Conservation (phyloP, 176 grass and related monocot species). For the Thalia dealbata region DNA sequence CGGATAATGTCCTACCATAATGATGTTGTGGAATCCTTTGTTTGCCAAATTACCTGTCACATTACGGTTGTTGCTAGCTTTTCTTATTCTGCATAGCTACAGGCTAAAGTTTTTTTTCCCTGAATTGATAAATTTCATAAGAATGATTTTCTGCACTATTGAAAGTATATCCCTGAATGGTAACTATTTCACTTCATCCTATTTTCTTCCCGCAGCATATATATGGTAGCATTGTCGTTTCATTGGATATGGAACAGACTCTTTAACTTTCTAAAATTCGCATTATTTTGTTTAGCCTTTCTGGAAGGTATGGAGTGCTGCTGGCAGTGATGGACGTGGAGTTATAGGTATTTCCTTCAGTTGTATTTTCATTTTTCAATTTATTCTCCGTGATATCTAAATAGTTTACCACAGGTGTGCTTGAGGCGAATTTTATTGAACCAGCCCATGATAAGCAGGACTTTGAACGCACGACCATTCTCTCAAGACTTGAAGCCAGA, state of each 20-base stretch:
- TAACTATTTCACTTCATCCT: not conserved
- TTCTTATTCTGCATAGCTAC: not conserved
- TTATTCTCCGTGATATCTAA: not conserved
- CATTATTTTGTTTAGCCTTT: constrained; percentile 59
- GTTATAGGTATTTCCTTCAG: constrained; percentile 63
- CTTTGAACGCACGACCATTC: constrained; percentile 93
- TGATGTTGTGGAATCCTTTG: too few relatives aligned
- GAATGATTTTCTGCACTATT: not conserved
- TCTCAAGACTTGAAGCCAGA: constrained; percentile 68
- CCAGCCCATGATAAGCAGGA: constrained; percentile 99
- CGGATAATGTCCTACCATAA: too few relatives aligned
- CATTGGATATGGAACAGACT: not conserved
- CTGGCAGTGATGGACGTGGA: constrained; percentile 96
- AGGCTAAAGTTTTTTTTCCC: not conserved
- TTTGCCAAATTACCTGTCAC: too few relatives aligned
- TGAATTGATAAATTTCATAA: not conserved
- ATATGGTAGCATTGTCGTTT: not conserved
- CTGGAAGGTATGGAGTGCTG: constrained; percentile 90
- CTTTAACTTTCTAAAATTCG: constrained; percentile 2
- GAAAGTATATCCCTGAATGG: not conserved
- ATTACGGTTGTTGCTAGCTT: not conserved
- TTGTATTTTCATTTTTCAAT: constrained; percentile 11
- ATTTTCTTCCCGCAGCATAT: not conserved
- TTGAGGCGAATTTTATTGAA: constrained; percentile 94
- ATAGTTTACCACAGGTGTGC: constrained; percentile 47